A percentile compares a stretch with the other conserved stretches of the same genome.
phyloP scores from a whole-genome alignment of 768 basidiomycete species.

The Trametopsis cervina region DNA sequence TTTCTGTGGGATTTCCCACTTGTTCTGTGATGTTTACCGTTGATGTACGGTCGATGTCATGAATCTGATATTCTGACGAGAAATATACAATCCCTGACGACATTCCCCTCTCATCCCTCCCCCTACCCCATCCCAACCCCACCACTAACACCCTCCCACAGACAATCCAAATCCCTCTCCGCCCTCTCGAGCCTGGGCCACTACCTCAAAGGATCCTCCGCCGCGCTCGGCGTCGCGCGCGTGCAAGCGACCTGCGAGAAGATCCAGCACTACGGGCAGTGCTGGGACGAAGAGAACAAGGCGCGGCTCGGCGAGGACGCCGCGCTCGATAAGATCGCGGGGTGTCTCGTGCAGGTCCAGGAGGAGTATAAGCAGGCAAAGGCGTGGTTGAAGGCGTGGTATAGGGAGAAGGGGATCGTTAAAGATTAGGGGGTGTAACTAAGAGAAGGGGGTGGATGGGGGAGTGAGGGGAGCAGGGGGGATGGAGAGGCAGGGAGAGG shows the following conservation, averaged over 20 bases:
- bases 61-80: no score
- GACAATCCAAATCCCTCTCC: conserved; percentile 49
- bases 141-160: conserved; percentile 25
- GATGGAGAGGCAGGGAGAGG: no score
- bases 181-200: conserved; percentile 76
- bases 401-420: conserved; percentile 24
- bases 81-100: no score
- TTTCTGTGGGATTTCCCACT: no score
- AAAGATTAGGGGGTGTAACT: background rate
- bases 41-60: no score
- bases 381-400: conserved; percentile 53
- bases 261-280: conserved; percentile 83
- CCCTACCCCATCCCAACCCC: background rate
- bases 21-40: no score
- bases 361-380: conserved; percentile 66
- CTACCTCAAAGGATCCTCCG: conserved; percentile 96
- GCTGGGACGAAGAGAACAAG: conserved; percentile 48
- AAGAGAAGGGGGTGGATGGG: background rate
- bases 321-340: conserved; percentile 51
- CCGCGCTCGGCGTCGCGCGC: conserved; percentile 77
- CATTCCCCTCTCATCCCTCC: no score
- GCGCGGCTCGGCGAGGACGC: conserved; percentile 39
- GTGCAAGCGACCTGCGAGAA: conserved; percentile 84
- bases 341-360: conserved; percentile 52
- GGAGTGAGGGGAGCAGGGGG: background rate